Evolutionary conservation across 345 rosid species (phyloP).

Genomic region (Eucalyptus tenuipes): DNA sequence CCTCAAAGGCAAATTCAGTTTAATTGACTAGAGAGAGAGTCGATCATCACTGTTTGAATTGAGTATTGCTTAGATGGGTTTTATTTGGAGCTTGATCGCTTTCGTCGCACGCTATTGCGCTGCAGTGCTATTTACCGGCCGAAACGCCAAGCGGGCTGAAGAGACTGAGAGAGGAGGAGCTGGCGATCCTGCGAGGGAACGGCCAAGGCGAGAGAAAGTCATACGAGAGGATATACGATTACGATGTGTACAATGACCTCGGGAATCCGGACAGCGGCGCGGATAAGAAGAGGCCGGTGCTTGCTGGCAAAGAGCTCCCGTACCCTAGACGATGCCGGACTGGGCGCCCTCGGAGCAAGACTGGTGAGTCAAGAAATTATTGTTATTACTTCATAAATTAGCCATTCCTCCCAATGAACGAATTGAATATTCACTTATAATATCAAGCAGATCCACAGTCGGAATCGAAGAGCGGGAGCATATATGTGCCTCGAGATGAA

Average conservation of each 20-base stretch:
- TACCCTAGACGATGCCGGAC: conserved; percentile 25
- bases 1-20: not conserved
- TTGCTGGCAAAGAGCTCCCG: conserved; percentile 9
- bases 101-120: not conserved
- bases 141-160: conserved; percentile 23
- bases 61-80: not conserved
- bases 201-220: conserved; percentile 18
- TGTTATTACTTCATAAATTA: not conserved
- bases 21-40: not conserved
- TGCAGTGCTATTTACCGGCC: conserved; percentile 27
- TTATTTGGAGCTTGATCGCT: not conserved
- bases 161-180: conserved; percentile 17
- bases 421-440: not conserved
- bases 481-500: conserved; percentile 24
- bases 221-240: conserved; percentile 25
- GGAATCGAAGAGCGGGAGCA: conserved; percentile 1
- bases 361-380: not conserved
- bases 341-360: conserved; percentile 4
- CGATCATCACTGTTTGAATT: not conserved
- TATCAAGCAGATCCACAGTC: conserved; percentile 8
- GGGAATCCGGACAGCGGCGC: conserved; percentile 10
- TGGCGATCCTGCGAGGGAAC: conserved; percentile 12
- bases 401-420: not conserved
- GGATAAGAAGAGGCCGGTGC: conserved; percentile 8
- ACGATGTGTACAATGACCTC: conserved; percentile 24